These are phyloP conservation scores for Ceratobasidium sp. DNA, from an alignment of 1,284 basidiomycete genomes.

Conservation along the genomic window DNA sequence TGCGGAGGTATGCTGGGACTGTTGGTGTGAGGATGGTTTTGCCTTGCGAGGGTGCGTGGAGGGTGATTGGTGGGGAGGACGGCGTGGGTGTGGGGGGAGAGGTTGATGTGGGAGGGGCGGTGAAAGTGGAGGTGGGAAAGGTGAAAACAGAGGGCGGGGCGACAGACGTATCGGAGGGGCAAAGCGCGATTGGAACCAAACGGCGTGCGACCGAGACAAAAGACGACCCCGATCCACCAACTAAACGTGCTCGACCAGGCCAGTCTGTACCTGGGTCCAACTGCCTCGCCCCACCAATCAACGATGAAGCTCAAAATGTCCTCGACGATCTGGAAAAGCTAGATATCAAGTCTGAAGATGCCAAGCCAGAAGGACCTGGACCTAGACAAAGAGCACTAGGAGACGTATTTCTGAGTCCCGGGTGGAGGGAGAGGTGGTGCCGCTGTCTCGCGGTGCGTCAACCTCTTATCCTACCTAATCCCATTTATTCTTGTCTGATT, in stretches of 20 bases:
- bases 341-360: constrained; percentile 29
- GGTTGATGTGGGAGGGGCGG: not conserved
- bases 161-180: constrained; percentile 53
- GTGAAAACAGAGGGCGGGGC: too few relatives aligned
- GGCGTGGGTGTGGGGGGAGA: constrained; percentile 51
- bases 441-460: constrained; percentile 66
- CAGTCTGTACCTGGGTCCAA: not conserved
- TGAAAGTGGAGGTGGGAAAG: constrained; percentile 40
- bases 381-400: constrained; percentile 61
- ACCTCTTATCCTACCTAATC: constrained; percentile 37
- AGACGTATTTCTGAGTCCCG: constrained; percentile 77
- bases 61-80: constrained; percentile 57
- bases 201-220: constrained; percentile 29
- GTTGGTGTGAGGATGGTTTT: constrained; percentile 72
- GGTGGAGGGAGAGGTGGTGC: constrained; percentile 80
- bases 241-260: constrained; percentile 49
- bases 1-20: constrained; percentile 74
- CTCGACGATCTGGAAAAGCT: constrained; percentile 20
- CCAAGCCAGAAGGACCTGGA: constrained; percentile 27
- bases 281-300: constrained; percentile 48
- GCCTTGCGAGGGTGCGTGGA: constrained; percentile 57
- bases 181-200: constrained; percentile 12
- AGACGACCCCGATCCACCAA: constrained; percentile 53
- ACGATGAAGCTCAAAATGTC: constrained; percentile 48
- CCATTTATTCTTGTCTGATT: constrained; percentile 59